These are phyloP conservation scores for Talaromyces sp. DNA, from an alignment of 2,329 filamentous ascomycete genomes.

Conservation along the genomic window DNA sequence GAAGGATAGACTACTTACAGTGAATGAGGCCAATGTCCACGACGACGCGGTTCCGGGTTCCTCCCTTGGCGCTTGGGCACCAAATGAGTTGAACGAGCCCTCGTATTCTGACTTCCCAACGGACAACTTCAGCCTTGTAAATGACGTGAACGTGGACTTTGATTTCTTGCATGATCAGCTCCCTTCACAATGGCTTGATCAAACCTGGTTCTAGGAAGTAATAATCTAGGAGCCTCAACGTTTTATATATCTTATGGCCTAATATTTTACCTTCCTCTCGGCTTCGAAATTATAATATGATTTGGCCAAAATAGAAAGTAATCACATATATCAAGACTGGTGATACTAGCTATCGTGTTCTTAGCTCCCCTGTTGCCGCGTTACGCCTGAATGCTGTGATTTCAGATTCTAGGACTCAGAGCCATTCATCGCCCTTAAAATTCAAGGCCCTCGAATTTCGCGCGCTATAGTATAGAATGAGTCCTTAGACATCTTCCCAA, in stretches of 20 bases:
- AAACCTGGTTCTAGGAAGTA: not conserved
- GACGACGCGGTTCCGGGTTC: not conserved
- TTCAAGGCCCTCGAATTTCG: no score
- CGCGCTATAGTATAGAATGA: no score
- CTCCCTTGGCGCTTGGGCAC: not conserved
- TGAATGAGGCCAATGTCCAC: not conserved
- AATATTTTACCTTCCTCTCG: no score
- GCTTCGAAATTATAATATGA: no score
- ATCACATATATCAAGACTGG: no score
- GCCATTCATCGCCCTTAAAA: not conserved
- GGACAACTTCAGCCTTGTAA: not conserved
- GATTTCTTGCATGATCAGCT: constrained; percentile 8
- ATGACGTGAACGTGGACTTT: not conserved
- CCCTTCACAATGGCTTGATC: not conserved
- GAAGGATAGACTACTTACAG: not conserved
- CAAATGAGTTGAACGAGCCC: not conserved
- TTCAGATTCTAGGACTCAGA: not conserved
- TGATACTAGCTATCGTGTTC: not conserved
- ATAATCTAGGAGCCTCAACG: no score
- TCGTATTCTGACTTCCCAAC: not conserved
- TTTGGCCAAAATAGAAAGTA: no score
- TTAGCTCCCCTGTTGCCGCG: not conserved
- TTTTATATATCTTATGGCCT: no score
- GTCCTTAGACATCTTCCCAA: not conserved
- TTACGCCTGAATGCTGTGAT: not conserved